Evolutionary conservation across 2,329 filamentous ascomycete genomes (phyloP).

Genomic region (Neofusicoccum sp.): DNA sequence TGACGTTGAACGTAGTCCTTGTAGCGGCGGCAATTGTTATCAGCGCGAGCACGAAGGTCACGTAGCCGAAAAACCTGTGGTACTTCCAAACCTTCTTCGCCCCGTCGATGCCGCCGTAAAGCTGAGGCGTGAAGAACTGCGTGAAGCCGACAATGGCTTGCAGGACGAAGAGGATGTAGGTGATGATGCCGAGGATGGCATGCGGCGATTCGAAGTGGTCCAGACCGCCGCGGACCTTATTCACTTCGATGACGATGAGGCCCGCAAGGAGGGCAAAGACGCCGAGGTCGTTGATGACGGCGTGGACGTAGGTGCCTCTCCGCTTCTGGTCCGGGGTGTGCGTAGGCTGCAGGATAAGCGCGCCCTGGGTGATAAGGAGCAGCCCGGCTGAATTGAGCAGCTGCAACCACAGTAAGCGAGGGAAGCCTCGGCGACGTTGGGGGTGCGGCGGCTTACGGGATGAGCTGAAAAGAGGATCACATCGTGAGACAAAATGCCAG

Average conservation of each 20-base stretch:
- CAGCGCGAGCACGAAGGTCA: slow-evolving; percentile 67
- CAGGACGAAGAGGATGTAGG: slow-evolving; percentile 65
- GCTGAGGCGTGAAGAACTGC: slow-evolving; percentile 70
- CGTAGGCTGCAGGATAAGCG: slow-evolving; percentile 85
- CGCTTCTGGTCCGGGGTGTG: slow-evolving; percentile 72
- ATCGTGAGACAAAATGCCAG: slow-evolving; percentile 65
- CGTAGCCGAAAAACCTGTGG: slow-evolving; percentile 76
- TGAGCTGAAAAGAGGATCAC: slow-evolving; percentile 85
- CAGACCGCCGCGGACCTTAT: slow-evolving; percentile 69
- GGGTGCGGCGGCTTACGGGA: slow-evolving; percentile 59
- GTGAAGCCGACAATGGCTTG: slow-evolving; percentile 80
- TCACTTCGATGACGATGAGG: slow-evolving; percentile 72
- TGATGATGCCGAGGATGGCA: slow-evolving; percentile 76
- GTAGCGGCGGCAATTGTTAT: slow-evolving; percentile 73
- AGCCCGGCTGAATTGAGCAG: slow-evolving; percentile 63
- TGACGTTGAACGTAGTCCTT: slow-evolving; percentile 70
- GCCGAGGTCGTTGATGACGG: slow-evolving; percentile 65
- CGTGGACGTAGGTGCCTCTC: slow-evolving; percentile 63
- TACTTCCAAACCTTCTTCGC: slow-evolving; percentile 89
- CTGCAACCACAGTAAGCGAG: slow-evolving; percentile 27
- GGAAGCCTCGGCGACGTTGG: slow-evolving; percentile 16
- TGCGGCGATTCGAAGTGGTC: slow-evolving; percentile 78
- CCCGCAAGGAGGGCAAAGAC: slow-evolving; percentile 63
- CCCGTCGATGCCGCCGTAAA: slow-evolving; percentile 76
- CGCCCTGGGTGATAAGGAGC: slow-evolving; percentile 73